Conservation (phyloP, 2,329 filamentous ascomycete species). For the Hortaea sp. region DNA sequence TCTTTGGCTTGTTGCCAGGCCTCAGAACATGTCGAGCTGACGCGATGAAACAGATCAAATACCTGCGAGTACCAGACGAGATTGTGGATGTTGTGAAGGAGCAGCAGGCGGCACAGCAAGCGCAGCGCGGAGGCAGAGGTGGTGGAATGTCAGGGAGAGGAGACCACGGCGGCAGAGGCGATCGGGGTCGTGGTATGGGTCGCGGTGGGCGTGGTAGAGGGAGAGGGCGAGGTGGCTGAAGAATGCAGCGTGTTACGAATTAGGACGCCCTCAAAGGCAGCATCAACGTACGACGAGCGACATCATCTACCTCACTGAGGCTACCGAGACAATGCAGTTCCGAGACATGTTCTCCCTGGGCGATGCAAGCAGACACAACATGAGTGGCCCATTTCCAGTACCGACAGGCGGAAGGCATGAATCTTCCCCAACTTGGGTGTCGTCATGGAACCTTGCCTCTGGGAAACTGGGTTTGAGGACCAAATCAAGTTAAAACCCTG, state of each 20-base stretch:
- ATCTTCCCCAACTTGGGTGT: too few relatives aligned
- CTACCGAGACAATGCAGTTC: too few relatives aligned
- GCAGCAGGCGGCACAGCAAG: slow-evolving; percentile 60
- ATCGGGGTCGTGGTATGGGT: slow-evolving; percentile 25
- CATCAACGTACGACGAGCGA: too few relatives aligned
- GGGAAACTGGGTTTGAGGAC: too few relatives aligned
- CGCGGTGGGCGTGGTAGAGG: slow-evolving; percentile 19
- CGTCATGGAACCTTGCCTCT: too few relatives aligned
- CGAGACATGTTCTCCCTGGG: too few relatives aligned
- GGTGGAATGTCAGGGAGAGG: slow-evolving; percentile 41
- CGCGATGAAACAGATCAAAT: slow-evolving; percentile 68
- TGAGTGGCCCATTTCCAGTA: too few relatives aligned
- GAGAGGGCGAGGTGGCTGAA: slow-evolving; percentile 16
- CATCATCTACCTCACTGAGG: too few relatives aligned
- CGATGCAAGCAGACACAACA: too few relatives aligned
- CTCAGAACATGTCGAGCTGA: slow-evolving; percentile 1
- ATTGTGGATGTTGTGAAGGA: slow-evolving; percentile 93
- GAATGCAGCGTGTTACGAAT: background rate
- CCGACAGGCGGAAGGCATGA: too few relatives aligned
- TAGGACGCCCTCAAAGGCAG: too few relatives aligned
- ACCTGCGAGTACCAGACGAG: slow-evolving; percentile 89
- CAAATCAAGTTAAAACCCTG: too few relatives aligned
- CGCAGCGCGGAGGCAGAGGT: slow-evolving; percentile 53
- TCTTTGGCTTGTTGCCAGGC: background rate
- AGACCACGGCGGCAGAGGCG: slow-evolving; percentile 35